Evolutionary conservation across 163 green algal genomes (phyloP), one percentile per base, ranked within the genome.

Genomic region (Chloroidium sp.): DNA sequence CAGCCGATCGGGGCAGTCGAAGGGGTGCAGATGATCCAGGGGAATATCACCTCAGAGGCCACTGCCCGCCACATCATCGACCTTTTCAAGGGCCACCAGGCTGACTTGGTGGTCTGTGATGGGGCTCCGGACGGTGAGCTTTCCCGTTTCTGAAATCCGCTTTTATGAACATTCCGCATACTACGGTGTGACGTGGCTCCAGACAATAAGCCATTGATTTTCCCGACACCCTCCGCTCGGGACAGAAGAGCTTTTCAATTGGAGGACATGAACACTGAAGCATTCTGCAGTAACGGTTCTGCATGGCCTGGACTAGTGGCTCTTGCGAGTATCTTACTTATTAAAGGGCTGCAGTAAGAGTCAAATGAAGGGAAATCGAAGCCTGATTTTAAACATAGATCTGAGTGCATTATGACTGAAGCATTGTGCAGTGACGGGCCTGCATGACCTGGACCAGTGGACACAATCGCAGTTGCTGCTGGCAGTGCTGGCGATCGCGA

Each of bases 1-100:
- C 95, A 99, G 89, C 96, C 96, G 62, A 99, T 99, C 95, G 96
- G 95, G 3, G 92, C 97, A n/a, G 94, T 99, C 2, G 96, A 98
- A 83, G 97, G 97, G 1, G 93, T 99, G 2, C 90, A 86, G 0
- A 90, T 96, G 84, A 92, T 99, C 36, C 93, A 98, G 86, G 97
- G 97, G 0, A 96, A 99, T 89, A 98, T 98, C 89, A 99, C 96
- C 61, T 94, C 87, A 36, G 85, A 90, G 61, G 84, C 69, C 36
- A 98, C 93, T 0, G 92, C 94, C 0, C 59, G 59, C 60, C 74
- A 88, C 76, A 83, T 93, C 3, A 95, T 97, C 68, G 80, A 86
- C 2, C 89, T 97, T 82, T 98, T 99, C 77, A 69, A 92, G n/a
- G 96, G 95, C 14, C 67, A 87, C 4, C 83, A 91, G 14, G 97